Conservation (phyloP, 2,329 filamentous ascomycete species). For the Pyricularia sp. region DNA sequence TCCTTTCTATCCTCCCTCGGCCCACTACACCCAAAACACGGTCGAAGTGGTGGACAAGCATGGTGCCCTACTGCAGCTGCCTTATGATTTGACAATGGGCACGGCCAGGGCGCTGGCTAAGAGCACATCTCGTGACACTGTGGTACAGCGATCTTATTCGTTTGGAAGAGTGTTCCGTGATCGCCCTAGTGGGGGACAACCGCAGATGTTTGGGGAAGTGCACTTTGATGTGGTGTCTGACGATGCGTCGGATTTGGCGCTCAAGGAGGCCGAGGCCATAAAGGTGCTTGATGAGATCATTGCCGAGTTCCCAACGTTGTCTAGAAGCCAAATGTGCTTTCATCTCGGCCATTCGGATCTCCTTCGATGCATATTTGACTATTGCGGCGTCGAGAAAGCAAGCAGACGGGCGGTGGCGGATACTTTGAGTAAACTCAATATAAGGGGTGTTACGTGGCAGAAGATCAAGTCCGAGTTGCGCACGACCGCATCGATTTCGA, state of each 20-base stretch:
- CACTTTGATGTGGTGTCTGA: constrained; percentile 93
- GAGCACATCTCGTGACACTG: constrained; percentile 39
- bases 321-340: constrained; percentile 66
- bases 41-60: constrained; percentile 71
- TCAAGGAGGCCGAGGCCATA: constrained; percentile 87
- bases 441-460: constrained; percentile 66
- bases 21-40: constrained; percentile 61
- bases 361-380: constrained; percentile 77
- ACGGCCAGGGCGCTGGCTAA: constrained; percentile 76
- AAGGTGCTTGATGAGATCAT: constrained; percentile 92
- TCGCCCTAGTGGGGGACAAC: constrained; percentile 64
- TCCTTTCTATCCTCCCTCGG: constrained; percentile 68
- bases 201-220: constrained; percentile 71
- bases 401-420: constrained; percentile 66
- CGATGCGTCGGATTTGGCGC: constrained; percentile 64
- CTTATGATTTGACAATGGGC: constrained; percentile 82
- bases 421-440: constrained; percentile 74
- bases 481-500: constrained; percentile 71
- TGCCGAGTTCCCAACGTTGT: constrained; percentile 62
- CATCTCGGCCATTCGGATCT: constrained; percentile 82
- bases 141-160: constrained; percentile 64
- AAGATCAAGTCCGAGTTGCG: constrained; percentile 73
- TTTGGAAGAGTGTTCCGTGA: constrained; percentile 85
- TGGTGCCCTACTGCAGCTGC: constrained; percentile 84
- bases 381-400: constrained; percentile 62